phyloP scores from a whole-genome alignment of 192 early-diverging fungal genomes.

The Podila epigama region DNA sequence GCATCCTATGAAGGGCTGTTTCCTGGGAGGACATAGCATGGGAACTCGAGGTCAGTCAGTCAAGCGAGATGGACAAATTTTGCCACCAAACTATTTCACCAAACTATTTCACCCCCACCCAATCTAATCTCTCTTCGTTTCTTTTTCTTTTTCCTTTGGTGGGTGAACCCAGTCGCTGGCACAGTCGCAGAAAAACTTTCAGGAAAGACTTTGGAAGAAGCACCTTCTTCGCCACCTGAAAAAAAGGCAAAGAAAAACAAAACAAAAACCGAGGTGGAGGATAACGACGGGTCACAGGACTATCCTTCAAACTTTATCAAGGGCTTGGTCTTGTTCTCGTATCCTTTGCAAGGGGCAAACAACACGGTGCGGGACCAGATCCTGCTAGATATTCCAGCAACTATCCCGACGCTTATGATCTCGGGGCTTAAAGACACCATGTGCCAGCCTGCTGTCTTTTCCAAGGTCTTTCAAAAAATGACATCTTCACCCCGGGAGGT shows the following conservation, averaged over 20 bases:
- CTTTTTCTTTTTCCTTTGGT: neutral
- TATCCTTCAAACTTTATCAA: slow-evolving; percentile 14
- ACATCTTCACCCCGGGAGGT: slow-evolving; percentile 13
- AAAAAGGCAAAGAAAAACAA: neutral
- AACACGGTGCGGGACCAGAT: slow-evolving; percentile 39
- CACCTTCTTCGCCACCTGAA: neutral
- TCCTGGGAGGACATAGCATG: slow-evolving; percentile 39
- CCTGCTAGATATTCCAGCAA: slow-evolving; percentile 20
- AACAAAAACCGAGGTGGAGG: neutral
- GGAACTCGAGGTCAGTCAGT: slow-evolving; percentile 26
- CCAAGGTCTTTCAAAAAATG: slow-evolving; percentile 35
- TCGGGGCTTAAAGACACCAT: slow-evolving; percentile 43
- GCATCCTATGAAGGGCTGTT: slow-evolving; percentile 30
- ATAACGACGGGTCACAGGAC: neutral
- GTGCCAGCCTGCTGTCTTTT: slow-evolving; percentile 25
- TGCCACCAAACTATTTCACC: slow-evolving; percentile 3
- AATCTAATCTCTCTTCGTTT: neutral
- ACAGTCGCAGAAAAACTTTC: slow-evolving; percentile 17
- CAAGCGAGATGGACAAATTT: neutral
- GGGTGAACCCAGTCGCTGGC: slow-evolving; percentile 22
- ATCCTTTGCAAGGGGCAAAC: slow-evolving; percentile 30
- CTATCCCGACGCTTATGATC: slow-evolving; percentile 19
- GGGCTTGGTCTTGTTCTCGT: slow-evolving; percentile 21
- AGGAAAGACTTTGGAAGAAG: neutral
- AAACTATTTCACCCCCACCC: neutral